These are phyloP conservation scores for Penicillium sp. DNA, from an alignment of 2,329 filamentous ascomycete genomes.

Conservation along the genomic window DNA sequence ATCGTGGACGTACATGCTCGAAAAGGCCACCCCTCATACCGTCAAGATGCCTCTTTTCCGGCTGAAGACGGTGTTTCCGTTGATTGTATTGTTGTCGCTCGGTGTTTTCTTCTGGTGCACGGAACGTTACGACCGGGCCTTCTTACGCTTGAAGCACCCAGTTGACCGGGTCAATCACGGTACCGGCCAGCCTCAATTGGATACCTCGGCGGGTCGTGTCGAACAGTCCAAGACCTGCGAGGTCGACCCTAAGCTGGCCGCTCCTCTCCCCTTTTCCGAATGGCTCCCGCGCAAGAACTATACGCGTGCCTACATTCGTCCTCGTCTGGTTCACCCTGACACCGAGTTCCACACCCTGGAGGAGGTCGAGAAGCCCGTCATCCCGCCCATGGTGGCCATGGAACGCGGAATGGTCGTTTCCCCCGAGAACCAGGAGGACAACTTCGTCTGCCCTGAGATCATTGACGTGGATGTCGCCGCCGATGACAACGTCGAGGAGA, in stretches of 20 bases:
- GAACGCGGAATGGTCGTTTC: constrained; percentile 41
- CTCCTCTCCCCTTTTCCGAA: constrained; percentile 40
- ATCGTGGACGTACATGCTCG: constrained; percentile 30
- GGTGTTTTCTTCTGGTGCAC: constrained; percentile 43
- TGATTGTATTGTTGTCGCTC: constrained; percentile 39
- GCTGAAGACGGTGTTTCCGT: constrained; percentile 39
- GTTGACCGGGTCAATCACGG: constrained; percentile 28
- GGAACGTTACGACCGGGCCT: constrained; percentile 39
- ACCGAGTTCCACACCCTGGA: constrained; percentile 41
- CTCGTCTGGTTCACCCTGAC: constrained; percentile 35
- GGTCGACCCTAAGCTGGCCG: constrained; percentile 33
- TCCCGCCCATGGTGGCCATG: constrained; percentile 39
- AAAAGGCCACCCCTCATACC: constrained; percentile 28
- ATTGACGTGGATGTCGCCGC: constrained; percentile 42
- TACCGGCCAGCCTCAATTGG: constrained; percentile 25
- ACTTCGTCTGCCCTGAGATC: constrained; percentile 39
- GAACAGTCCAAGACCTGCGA: constrained; percentile 38
- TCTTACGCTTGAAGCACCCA: constrained; percentile 38
- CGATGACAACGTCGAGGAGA: constrained; percentile 41
- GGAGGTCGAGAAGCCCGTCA: constrained; percentile 37
- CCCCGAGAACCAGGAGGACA: constrained; percentile 31
- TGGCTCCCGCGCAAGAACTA: constrained; percentile 47
- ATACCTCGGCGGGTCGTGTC: too few relatives aligned
- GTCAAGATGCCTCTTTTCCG: constrained; percentile 42
- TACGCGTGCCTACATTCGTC: constrained; percentile 43